Conservation (phyloP, 495 filamentous ascomycete species). For the Aspergillus wentii region DNA sequence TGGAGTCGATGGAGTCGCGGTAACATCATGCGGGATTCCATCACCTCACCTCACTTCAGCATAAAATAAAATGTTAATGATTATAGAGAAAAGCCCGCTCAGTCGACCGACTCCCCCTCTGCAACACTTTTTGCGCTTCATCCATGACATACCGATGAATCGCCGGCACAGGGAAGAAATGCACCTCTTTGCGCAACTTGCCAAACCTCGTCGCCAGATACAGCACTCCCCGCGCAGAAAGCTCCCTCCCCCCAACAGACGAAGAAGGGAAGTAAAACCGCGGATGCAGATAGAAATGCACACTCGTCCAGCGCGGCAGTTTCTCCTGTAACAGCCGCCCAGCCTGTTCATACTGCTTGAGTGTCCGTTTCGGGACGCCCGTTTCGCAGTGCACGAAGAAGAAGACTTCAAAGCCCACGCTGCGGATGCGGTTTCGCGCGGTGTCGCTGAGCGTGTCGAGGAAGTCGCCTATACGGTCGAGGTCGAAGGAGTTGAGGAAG, state of each 20-base stretch:
- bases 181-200: conserved; percentile 18
- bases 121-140: conserved; percentile 19
- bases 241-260: conserved; percentile 21
- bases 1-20: too few relatives aligned
- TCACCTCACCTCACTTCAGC: too few relatives aligned
- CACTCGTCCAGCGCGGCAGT: conserved; percentile 21
- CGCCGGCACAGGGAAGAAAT: conserved; percentile 27
- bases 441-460: conserved; percentile 32
- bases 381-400: conserved; percentile 36
- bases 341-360: conserved; percentile 29
- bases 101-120: conserved; percentile 14
- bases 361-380: conserved; percentile 30
- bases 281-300: conserved; percentile 34
- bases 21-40: too few relatives aligned
- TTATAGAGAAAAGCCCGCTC: conserved; percentile 2
- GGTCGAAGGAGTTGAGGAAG: conserved; percentile 37
- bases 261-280: conserved; percentile 31
- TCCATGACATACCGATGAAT: conserved; percentile 20
- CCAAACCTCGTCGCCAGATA: conserved; percentile 29
- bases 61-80: too few relatives aligned
- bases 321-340: conserved; percentile 17
- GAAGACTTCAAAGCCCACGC: conserved; percentile 38
- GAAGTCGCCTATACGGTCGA: conserved; percentile 28
- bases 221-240: conserved; percentile 26
- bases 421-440: conserved; percentile 28